Base-by-base conservation (phyloP, 2,329 filamentous ascomycete genomes). In the Didymella keratinophila region DNA sequence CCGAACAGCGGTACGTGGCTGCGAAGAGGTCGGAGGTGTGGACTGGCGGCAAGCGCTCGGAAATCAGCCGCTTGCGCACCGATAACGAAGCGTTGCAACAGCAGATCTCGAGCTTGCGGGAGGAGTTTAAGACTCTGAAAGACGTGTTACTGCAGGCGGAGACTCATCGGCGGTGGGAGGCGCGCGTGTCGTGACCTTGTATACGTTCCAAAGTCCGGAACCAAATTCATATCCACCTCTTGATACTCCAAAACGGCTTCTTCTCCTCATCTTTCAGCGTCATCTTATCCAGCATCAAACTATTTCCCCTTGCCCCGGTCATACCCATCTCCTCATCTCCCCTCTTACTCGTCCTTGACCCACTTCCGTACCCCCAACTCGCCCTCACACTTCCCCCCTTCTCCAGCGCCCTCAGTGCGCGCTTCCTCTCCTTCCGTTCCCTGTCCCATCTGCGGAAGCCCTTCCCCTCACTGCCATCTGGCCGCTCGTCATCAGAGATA, bases 71-170 rank as follows among this genome's bases (percentile, higher is more conserved):
- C 18, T 48, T 68, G 23, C 47, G 49, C 37, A 43, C 54, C 20
- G 63, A 70, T 2, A 54, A 63, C 9, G 52, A 50, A n/a, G 30
- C 20, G 3, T 37, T 72, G 41, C 60, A 57, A 21, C 23, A 47
- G 14, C 64, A 71, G 32, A 52, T 73, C 20, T 50, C 34, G 10
- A 41, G 54, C 11, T 41, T 73, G 49, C 55, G 62, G n/a, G 43
- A 57, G 11, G 69, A 73, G 42, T 62, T 68, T 21, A 46, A 44
- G 7, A 43, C 37, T 4, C 50, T 71, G 50, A 70, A 59, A 42
- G 46, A 55, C 12, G 58, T 58, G 8, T 23, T 73, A 27, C 44
- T 69, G 16, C 28, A 39, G 9, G 49, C 45, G 9, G 54, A 60
- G 39, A 45, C 49, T 1, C 25, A 32, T 28, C 27, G 49, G 30